A percentile compares a stretch with the other conserved stretches of the same genome.
These are phyloP conservation scores for Aspergillus viridinutans DNA, from an alignment of 2,329 filamentous ascomycete species.

Conservation along the genomic window DNA sequence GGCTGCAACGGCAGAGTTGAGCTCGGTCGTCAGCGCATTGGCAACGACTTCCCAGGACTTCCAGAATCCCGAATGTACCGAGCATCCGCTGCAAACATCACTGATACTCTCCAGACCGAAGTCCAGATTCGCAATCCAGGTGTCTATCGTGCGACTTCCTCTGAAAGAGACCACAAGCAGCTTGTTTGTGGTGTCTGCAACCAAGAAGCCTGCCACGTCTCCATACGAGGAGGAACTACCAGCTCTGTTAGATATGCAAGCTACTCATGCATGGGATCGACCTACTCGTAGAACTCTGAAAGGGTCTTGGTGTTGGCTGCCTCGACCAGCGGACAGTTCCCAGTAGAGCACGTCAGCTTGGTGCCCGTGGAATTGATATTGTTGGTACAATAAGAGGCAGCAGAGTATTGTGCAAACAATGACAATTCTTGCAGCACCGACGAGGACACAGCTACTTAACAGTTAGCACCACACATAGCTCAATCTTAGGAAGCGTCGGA, in stretches of 20 bases:
- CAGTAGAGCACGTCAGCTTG: slow-evolving; percentile 42
- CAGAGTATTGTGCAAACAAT: slow-evolving; percentile 50
- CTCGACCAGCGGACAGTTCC: slow-evolving; percentile 48
- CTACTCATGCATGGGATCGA: neutral
- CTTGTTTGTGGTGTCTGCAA: slow-evolving; percentile 42
- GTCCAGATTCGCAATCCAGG: slow-evolving; percentile 32
- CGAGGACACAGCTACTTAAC: slow-evolving; percentile 34
- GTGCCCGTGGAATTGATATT: slow-evolving; percentile 46
- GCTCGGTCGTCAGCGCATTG: slow-evolving; percentile 32
- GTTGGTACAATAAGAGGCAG: slow-evolving; percentile 49
- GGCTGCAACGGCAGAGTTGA: slow-evolving; percentile 25
- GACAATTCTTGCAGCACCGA: slow-evolving; percentile 39
- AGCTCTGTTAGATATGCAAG: neutral
- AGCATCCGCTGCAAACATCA: slow-evolving; percentile 43
- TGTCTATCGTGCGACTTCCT: slow-evolving; percentile 27
- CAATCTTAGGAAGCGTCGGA: neutral
- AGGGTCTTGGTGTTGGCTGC: slow-evolving; percentile 43
- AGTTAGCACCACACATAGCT: neutral
- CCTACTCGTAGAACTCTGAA: slow-evolving; percentile 48
- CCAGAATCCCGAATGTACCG: slow-evolving; percentile 46
- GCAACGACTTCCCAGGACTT: slow-evolving; percentile 41
- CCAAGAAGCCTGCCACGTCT: slow-evolving; percentile 47
- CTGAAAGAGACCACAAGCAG: slow-evolving; percentile 35
- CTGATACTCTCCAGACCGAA: slow-evolving; percentile 25
- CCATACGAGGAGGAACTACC: slow-evolving; percentile 18